Conservation (phyloP, 208 protist genomes). For the Trypanosoma brucei region DNA sequence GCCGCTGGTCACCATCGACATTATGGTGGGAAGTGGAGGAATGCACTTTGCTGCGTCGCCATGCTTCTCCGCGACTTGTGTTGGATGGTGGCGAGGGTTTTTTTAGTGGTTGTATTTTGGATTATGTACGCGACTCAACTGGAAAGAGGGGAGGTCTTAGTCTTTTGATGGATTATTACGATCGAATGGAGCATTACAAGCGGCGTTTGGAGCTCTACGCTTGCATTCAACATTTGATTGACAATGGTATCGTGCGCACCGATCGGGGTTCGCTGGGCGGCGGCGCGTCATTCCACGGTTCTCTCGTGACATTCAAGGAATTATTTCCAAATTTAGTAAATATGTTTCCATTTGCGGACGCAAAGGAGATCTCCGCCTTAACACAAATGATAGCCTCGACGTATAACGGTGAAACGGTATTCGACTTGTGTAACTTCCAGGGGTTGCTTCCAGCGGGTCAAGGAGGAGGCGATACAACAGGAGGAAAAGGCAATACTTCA, state of each 20-base stretch:
- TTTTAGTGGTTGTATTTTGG: constrained; percentile 1
- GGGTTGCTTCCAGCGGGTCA: constrained; percentile 17
- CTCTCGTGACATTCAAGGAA: constrained; percentile 56
- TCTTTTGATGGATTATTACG: constrained; percentile 19
- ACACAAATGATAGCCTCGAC: constrained; percentile 41
- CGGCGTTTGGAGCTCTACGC: constrained; percentile 27
- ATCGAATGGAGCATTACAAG: constrained; percentile 13
- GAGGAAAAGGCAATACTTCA: background rate
- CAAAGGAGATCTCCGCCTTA: constrained; percentile 56
- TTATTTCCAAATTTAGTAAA: constrained; percentile 41
- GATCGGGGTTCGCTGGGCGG: constrained; percentile 20
- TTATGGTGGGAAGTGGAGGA: constrained; percentile 39
- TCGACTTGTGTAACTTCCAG: constrained; percentile 44
- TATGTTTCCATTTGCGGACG: constrained; percentile 64
- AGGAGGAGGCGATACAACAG: background rate
- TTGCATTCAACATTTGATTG: constrained; percentile 22
- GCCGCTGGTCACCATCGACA: constrained; percentile 30
- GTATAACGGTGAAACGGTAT: constrained; percentile 57
- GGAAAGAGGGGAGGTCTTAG: constrained; percentile 10
- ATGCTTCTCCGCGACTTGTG: constrained; percentile 11
- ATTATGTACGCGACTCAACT: constrained; percentile 19
- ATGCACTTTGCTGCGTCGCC: constrained; percentile 24
- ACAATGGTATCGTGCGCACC: constrained; percentile 37
- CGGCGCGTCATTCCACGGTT: constrained; percentile 31
- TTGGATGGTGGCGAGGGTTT: background rate